Evolutionary conservation across 179 eudicot species (phyloP), one percentile per base, ranked within the genome.

Genomic region (Vitellaria paradoxa): DNA sequence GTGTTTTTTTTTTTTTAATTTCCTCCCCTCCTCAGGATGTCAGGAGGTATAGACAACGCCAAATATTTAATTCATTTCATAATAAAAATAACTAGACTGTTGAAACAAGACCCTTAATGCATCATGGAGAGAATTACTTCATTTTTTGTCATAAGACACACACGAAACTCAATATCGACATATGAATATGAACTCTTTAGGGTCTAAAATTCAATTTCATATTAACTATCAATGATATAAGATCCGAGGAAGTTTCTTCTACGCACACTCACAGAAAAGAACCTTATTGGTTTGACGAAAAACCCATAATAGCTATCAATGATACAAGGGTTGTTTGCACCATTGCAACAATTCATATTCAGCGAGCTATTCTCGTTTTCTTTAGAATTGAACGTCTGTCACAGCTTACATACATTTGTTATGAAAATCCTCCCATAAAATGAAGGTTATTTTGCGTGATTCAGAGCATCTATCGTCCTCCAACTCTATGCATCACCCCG

Each of bases 401-500:
- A 49, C 17, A 61, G 46, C 56, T 68, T 75, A 69, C 47, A 37
- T 56, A 49, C 46, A 21, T 23, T 50, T 47, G 57, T 17, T 20
- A 74, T 30, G 37, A 20, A 72, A 8, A 50, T 20, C 30, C 47
- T 74, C 49, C 47, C 14, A 40, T 7, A 79, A 60, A 55, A n/a
- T 37, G 20, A 15, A 15, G 7, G 24, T 70, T 18, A 69, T 64
- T 68, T 45, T 40, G 37, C 18, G 49, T 70, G 73, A 10, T 20
- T 47, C 57, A 20, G 15, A 21, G 47, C 18, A 72, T 55, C 68
- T 61, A n/a, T 47, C 37, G 2, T 30, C 2, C 1, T 30, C 65
- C 30, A 12, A 68, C 76, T 82, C 73, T 81, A 86, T 47, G 76
- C 87, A 62, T 74, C 83, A 14, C 91, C 91, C 2, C 87, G 88